Evolutionary conservation across 1,284 basidiomycete genomes (phyloP).

Genomic region (Thelephora terrestris): DNA sequence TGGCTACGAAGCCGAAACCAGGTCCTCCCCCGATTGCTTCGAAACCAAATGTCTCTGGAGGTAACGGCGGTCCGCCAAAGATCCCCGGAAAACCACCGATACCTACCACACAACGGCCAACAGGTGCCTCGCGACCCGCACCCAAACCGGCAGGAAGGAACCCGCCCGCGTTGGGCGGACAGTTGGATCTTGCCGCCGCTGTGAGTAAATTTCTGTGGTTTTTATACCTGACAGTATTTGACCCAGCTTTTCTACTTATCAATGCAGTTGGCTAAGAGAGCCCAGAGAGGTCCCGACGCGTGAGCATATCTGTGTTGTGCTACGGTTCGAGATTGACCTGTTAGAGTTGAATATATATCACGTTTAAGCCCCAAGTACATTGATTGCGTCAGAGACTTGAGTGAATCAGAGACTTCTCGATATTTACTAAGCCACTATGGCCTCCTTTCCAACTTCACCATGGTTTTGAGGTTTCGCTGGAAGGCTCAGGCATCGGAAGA

Average conservation of each 20-base stretch:
- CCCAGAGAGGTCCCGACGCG: slow-evolving; percentile 48
- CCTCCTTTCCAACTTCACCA: no score
- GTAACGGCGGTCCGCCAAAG: slow-evolving; percentile 22
- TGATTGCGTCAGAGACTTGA: no score
- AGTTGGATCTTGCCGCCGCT: slow-evolving; percentile 75
- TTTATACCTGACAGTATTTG: slow-evolving; percentile 2
- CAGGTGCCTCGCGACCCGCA: slow-evolving; percentile 9
- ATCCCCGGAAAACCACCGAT: slow-evolving; percentile 44
- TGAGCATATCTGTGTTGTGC: slow-evolving; percentile 13
- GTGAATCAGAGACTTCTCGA: no score
- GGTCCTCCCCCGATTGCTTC: slow-evolving; percentile 24
- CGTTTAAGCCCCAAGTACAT: background rate
- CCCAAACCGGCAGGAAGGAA: slow-evolving; percentile 24
- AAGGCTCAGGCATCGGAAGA: no score
- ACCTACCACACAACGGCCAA: slow-evolving; percentile 44
- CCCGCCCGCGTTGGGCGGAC: slow-evolving; percentile 40
- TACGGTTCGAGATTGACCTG: no score
- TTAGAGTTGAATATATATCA: background rate
- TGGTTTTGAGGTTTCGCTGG: no score
- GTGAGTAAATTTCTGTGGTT: slow-evolving; percentile 31
- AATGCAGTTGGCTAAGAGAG: slow-evolving; percentile 58
- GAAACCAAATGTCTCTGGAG: slow-evolving; percentile 23
- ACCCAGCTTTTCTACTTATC: slow-evolving; percentile 10
- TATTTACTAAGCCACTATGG: no score
- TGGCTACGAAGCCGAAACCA: slow-evolving; percentile 43